These are phyloP conservation scores for Arthrobotrys sinensis DNA, from an alignment of 2,329 filamentous ascomycete species.

Conservation along the genomic window DNA sequence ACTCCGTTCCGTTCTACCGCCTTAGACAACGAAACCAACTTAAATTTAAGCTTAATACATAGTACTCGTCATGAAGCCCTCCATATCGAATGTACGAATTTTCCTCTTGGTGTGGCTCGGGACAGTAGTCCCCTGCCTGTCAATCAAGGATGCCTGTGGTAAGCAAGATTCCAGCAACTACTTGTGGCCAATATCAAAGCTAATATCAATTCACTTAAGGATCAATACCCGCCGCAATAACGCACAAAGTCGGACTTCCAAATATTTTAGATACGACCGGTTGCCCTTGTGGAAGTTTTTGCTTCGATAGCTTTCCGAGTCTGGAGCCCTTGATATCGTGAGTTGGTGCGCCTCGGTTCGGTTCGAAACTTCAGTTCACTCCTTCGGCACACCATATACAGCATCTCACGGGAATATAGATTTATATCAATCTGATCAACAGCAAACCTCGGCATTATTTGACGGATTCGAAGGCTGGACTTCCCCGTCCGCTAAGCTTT, in stretches of 20 bases:
- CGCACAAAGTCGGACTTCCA: conserved; percentile 15
- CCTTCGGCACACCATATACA: background rate
- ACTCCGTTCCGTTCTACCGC: conserved; percentile 19
- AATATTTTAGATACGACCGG: conserved; percentile 34
- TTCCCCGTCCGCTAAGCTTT: background rate
- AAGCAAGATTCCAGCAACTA: conserved; percentile 8
- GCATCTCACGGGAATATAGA: background rate
- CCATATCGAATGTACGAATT: background rate
- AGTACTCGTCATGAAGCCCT: background rate
- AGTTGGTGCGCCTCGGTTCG: conserved; percentile 21
- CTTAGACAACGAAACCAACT: conserved; percentile 2
- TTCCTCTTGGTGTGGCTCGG: conserved; percentile 42
- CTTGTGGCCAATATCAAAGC: conserved; percentile 2
- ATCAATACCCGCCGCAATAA: conserved; percentile 21
- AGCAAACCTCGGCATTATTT: conserved; percentile 1
- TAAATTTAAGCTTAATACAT: background rate
- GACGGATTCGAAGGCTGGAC: conserved; percentile 1
- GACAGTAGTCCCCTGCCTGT: conserved; percentile 38
- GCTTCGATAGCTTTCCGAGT: conserved; percentile 25
- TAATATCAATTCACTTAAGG: conserved; percentile 32
- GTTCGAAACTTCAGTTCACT: conserved; percentile 5
- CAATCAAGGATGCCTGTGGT: conserved; percentile 59
- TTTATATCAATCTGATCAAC: conserved; percentile 1
- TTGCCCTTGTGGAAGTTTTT: conserved; percentile 51
- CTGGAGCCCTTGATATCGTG: conserved; percentile 40